phyloP scores from a whole-genome alignment of 2,329 filamentous ascomycete genomes.

The Pyricularia pennisetigena region DNA sequence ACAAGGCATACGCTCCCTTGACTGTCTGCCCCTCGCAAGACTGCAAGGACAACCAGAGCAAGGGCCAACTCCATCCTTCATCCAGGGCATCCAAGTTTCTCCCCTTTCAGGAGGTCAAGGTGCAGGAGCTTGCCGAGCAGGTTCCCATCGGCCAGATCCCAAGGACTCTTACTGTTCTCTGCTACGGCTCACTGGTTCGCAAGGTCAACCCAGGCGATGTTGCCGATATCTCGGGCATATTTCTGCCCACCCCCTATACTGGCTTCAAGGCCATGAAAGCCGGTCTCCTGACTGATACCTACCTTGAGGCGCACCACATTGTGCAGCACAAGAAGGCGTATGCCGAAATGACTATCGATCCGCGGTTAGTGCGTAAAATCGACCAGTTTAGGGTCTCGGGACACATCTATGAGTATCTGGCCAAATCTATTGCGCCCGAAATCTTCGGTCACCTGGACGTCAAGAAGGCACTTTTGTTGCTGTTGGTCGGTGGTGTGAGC shows the following conservation, averaged over 20 bases:
- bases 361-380: conserved; percentile 70
- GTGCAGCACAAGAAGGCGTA: conserved; percentile 98
- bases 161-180: conserved; percentile 79
- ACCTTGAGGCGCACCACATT: conserved; percentile 88
- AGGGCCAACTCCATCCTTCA: conserved; percentile 87
- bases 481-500: conserved; percentile 90
- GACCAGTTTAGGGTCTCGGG: conserved; percentile 76
- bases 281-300: conserved; percentile 93
- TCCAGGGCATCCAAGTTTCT: conserved; percentile 95
- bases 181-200: conserved; percentile 76
- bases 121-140: conserved; percentile 98
- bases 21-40: conserved; percentile 82
- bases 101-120: conserved; percentile 96
- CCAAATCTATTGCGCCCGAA: conserved; percentile 92
- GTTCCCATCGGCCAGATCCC: conserved; percentile 97
- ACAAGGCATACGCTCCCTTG: conserved; percentile 84
- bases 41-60: conserved; percentile 82
- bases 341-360: conserved; percentile 79
- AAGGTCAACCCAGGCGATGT: conserved; percentile 90
- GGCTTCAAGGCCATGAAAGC: conserved; percentile 96
- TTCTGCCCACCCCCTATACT: conserved; percentile 96
- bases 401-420: conserved; percentile 90
- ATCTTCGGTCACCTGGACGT: conserved; percentile 96
- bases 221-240: conserved; percentile 88
- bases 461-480: conserved; percentile 92